A percentile compares a stretch with the other conserved stretches of the same genome.
phyloP scores from a whole-genome alignment of 192 early-diverging fungal genomes.

The Coemansia sp. region DNA sequence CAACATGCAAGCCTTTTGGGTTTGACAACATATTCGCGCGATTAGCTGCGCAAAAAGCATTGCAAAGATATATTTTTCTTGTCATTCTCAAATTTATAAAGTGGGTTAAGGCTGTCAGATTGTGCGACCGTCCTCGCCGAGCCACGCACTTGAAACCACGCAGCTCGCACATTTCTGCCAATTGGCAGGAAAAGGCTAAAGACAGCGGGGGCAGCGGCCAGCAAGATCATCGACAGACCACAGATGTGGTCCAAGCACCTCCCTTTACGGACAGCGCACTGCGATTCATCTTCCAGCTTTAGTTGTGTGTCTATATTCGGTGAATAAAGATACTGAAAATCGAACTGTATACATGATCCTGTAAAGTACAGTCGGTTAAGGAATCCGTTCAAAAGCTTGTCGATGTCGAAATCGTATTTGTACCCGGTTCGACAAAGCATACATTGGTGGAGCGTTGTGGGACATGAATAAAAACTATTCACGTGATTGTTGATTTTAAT shows the following conservation, averaged over 20 bases:
- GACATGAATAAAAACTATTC: not conserved
- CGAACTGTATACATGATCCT: constrained; percentile 57
- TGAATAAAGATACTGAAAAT: constrained; percentile 56
- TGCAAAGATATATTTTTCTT: not conserved
- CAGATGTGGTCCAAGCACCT: constrained; percentile 14
- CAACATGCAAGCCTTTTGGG: too few relatives aligned
- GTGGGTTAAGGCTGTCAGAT: constrained; percentile 37
- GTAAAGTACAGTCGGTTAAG: constrained; percentile 54
- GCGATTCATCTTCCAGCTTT: constrained; percentile 13
- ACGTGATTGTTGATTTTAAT: not conserved
- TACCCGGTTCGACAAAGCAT: not conserved
- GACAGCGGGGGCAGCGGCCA: constrained; percentile 35
- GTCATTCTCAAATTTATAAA: not conserved
- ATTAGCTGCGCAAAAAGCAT: too few relatives aligned
- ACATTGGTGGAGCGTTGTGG: not conserved
- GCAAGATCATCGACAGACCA: constrained; percentile 44
- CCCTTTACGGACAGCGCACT: constrained; percentile 50
- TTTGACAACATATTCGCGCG: too few relatives aligned
- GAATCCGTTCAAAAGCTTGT: not conserved
- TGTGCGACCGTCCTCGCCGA: constrained; percentile 53
- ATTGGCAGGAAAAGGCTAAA: constrained; percentile 3
- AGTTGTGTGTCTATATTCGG: constrained; percentile 9
- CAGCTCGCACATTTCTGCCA: not conserved
- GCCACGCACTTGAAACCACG: constrained; percentile 32
- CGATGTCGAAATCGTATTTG: not conserved